Conservation (phyloP, 345 rosid genomes). For the Eucalyptus marginata region DNA sequence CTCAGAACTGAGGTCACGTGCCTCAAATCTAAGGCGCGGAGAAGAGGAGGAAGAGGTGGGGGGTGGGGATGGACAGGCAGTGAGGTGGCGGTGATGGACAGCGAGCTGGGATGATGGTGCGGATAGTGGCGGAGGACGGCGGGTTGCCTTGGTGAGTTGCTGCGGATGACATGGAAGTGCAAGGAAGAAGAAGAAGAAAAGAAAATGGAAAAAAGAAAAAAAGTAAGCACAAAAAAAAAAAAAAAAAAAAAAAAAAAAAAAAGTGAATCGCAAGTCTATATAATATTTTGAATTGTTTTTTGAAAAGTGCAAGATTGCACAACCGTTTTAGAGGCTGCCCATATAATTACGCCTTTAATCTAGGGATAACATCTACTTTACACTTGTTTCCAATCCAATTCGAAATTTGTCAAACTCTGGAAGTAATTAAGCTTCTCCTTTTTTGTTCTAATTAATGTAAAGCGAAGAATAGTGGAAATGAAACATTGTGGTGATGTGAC, state of each 20-base stretch:
- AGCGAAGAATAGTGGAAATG: too few species aligned
- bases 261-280: background rate
- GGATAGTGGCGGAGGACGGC: too few species aligned
- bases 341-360: background rate
- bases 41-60: too few species aligned
- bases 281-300: accelerated
- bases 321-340: background rate
- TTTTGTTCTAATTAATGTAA: too few species aligned
- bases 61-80: too few species aligned
- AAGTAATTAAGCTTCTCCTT: too few species aligned
- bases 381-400: background rate
- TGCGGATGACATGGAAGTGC: background rate
- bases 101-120: too few species aligned
- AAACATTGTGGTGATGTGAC: background rate
- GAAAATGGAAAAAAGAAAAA: background rate
- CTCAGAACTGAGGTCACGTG: background rate
- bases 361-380: background rate
- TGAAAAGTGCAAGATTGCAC: background rate
- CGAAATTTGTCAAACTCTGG: too few species aligned
- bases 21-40: background rate
- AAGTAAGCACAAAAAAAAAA: background rate
- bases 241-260: accelerated
- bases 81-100: too few species aligned
- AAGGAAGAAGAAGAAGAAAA: background rate
- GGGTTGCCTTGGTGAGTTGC: too few species aligned